Evolutionary conservation across 2,329 filamentous ascomycete genomes (phyloP).

Genomic region (Penicillium thymicola): DNA sequence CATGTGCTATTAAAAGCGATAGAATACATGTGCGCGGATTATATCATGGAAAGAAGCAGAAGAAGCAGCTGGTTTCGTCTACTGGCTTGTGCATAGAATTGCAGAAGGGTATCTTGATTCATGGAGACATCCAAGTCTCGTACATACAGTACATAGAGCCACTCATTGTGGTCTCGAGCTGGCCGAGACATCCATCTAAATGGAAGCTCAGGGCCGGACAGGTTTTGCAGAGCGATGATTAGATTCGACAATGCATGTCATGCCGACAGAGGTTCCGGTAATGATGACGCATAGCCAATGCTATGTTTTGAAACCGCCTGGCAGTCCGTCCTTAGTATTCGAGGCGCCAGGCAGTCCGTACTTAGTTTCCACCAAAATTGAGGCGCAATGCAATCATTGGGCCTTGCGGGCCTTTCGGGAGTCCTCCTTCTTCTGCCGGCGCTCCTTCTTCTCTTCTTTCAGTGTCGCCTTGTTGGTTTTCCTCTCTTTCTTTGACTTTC

Average conservation of each 20-base stretch:
- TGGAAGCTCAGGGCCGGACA: neutral
- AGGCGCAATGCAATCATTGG: constrained; percentile 13
- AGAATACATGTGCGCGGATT: neutral
- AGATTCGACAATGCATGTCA: neutral
- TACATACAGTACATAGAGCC: constrained; percentile 4
- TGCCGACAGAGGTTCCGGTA: neutral
- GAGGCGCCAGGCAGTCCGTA: neutral
- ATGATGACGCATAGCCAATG: neutral
- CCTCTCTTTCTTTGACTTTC: constrained; percentile 27
- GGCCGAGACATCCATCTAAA: neutral
- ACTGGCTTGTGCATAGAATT: neutral
- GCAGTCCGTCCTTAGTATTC: neutral
- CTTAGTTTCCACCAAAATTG: neutral
- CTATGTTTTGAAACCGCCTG: neutral
- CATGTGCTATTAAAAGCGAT: neutral
- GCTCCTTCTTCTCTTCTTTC: constrained; percentile 28
- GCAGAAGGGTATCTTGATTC: constrained; percentile 13
- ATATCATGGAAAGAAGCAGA: neutral
- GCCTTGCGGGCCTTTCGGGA: constrained; percentile 32
- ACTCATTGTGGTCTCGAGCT: neutral
- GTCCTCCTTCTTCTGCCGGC: constrained; percentile 43
- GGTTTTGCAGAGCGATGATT: neutral
- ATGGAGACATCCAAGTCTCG: constrained; percentile 11
- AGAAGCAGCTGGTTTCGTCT: neutral
- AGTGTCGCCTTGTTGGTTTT: constrained; percentile 28